These are phyloP conservation scores for Pseudogymnoascus verrucosus DNA, from an alignment of 2,329 filamentous ascomycete genomes.

Conservation along the genomic window DNA sequence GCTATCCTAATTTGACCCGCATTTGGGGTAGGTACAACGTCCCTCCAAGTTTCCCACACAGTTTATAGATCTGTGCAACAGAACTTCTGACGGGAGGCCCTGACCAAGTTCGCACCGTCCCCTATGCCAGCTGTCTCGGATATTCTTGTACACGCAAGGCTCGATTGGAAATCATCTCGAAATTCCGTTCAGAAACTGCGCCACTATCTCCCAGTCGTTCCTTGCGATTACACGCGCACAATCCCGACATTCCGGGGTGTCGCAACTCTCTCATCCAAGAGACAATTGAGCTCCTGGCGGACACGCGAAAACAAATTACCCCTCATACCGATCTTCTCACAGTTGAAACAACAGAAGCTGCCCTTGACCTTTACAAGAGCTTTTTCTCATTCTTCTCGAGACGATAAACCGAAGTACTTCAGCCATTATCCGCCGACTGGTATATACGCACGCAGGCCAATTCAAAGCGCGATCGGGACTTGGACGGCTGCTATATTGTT, in stretches of 20 bases:
- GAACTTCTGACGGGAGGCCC: constrained; percentile 2
- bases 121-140: neutral
- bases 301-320: constrained; percentile 3
- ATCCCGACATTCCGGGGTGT: neutral
- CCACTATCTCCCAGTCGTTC: neutral
- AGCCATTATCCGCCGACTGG: neutral
- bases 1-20: neutral
- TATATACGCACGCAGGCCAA: neutral
- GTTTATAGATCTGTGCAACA: neutral
- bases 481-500: neutral
- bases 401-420: neutral
- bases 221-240: constrained; percentile 2
- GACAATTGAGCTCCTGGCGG: neutral
- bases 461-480: neutral
- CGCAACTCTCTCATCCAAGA: constrained; percentile 2
- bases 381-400: neutral
- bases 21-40: neutral
- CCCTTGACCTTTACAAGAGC: neutral
- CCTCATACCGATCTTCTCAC: neutral
- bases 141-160: neutral
- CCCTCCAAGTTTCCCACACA: neutral
- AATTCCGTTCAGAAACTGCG: neutral
- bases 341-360: neutral
- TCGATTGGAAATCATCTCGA: neutral
- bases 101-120: neutral